These are phyloP conservation scores for Mucor racemosus DNA, from an alignment of 371 early-diverging fungal genomes.

Conservation along the genomic window DNA sequence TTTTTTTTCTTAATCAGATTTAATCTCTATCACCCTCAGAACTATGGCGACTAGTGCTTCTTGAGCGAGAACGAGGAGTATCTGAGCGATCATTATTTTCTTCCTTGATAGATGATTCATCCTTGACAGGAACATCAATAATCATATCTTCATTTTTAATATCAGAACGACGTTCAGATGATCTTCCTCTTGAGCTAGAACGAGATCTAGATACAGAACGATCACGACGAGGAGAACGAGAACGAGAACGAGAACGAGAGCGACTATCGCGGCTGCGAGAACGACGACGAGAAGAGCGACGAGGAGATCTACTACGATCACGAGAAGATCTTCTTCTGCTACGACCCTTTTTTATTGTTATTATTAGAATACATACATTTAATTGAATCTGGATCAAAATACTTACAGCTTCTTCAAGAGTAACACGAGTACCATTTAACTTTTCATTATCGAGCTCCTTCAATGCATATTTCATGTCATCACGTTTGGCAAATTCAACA, in stretches of 20 bases:
- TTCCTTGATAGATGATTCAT: neutral
- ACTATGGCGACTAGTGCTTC: slow-evolving; percentile 16
- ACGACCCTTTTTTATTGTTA: slow-evolving; percentile 15
- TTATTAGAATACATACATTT: slow-evolving; percentile 32
- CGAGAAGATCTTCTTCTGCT: slow-evolving; percentile 30
- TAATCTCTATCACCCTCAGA: slow-evolving; percentile 22
- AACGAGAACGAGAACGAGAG: slow-evolving; percentile 34
- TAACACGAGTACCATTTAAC: slow-evolving; percentile 77
- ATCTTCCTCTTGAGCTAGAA: slow-evolving; percentile 29
- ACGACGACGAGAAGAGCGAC: slow-evolving; percentile 27
- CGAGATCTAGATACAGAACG: slow-evolving; percentile 21
- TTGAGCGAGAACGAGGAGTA: slow-evolving; percentile 8
- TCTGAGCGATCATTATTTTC: neutral
- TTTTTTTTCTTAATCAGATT: neutral
- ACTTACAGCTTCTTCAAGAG: slow-evolving; percentile 70
- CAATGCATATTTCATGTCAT: slow-evolving; percentile 84
- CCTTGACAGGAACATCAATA: slow-evolving; percentile 11
- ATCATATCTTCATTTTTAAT: slow-evolving; percentile 20
- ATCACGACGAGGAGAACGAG: slow-evolving; percentile 30
- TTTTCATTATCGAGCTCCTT: slow-evolving; percentile 82
- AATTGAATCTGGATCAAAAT: neutral
- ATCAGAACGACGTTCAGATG: slow-evolving; percentile 19
- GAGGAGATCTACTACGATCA: slow-evolving; percentile 33
- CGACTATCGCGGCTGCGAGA: slow-evolving; percentile 25
- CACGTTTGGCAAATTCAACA: slow-evolving; percentile 82